Evolutionary conservation across 192 early-diverging fungal genomes (phyloP).

Genomic region (Coemansia sp.): DNA sequence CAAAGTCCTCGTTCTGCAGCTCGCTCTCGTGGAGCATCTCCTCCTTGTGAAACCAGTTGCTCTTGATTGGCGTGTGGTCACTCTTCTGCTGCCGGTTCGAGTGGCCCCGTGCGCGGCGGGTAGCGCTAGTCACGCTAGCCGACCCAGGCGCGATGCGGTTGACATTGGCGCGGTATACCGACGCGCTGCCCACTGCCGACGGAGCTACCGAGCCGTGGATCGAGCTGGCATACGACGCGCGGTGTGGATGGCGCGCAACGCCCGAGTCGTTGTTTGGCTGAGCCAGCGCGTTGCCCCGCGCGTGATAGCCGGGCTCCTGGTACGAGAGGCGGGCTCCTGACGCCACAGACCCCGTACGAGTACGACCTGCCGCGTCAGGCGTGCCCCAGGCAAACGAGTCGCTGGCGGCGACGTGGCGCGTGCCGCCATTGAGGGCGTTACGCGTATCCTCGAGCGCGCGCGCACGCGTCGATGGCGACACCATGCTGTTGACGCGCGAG

Average conservation of each 20-base stretch:
- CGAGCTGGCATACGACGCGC: slow-evolving; percentile 41
- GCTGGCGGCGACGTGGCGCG: slow-evolving; percentile 27
- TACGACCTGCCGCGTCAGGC: slow-evolving; percentile 9
- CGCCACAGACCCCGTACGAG: slow-evolving; percentile 40
- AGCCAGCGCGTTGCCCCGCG: slow-evolving; percentile 24
- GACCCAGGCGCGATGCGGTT: slow-evolving; percentile 29
- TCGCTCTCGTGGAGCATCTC: slow-evolving; percentile 49
- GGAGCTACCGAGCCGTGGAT: slow-evolving; percentile 17
- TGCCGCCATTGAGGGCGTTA: slow-evolving; percentile 37
- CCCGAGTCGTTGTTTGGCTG: slow-evolving; percentile 4
- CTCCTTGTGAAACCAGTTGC: slow-evolving; percentile 45
- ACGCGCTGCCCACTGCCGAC: slow-evolving; percentile 31
- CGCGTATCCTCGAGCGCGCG: slow-evolving; percentile 37
- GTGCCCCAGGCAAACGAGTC: slow-evolving; percentile 44
- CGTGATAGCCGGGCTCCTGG: slow-evolving; percentile 5
- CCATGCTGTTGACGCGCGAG: slow-evolving; percentile 37
- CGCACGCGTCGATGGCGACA: slow-evolving; percentile 37
- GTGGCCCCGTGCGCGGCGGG: slow-evolving; percentile 23
- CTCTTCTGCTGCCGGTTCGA: slow-evolving; percentile 20
- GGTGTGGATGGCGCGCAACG: slow-evolving; percentile 14
- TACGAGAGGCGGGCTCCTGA: slow-evolving; percentile 10
- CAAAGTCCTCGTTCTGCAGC: slow-evolving; percentile 42
- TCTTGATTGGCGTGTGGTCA: slow-evolving; percentile 37
- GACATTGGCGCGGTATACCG: slow-evolving; percentile 2
- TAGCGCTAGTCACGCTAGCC: slow-evolving; percentile 23